A percentile compares a stretch with the other conserved stretches of the same genome.
phyloP scores from a whole-genome alignment of 179 eudicot species.

The Gypsophila paniculata region DNA sequence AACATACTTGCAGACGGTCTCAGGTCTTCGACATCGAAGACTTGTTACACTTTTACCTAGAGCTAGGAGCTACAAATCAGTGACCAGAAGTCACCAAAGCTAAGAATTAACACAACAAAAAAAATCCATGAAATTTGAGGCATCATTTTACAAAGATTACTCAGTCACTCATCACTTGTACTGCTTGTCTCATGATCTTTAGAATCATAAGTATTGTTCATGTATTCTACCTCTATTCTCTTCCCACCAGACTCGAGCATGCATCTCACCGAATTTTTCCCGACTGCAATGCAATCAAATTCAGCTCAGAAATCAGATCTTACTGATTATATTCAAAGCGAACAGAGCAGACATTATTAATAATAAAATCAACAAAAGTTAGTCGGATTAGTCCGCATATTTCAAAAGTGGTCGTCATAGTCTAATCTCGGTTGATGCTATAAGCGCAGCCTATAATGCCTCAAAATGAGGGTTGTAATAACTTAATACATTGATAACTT shows the following conservation, averaged over 20 bases:
- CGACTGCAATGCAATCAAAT: slow-evolving; percentile 51
- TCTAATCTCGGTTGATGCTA: too few relatives aligned
- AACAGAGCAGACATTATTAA: background rate
- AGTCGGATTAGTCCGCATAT: too few relatives aligned
- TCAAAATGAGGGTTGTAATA: too few relatives aligned
- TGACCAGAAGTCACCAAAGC: slow-evolving; percentile 17
- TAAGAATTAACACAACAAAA: background rate
- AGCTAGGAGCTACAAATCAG: slow-evolving; percentile 7
- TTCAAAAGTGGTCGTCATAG: too few relatives aligned
- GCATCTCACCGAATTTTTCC: slow-evolving; percentile 83
- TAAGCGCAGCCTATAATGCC: too few relatives aligned
- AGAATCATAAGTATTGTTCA: slow-evolving; percentile 59
- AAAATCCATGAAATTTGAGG: slow-evolving; percentile 6
- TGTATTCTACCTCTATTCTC: slow-evolving; percentile 85
- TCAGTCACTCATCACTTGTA: background rate
- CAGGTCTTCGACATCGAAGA: slow-evolving; percentile 1
- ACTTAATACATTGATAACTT: too few relatives aligned
- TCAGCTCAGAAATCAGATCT: slow-evolving; percentile 8
- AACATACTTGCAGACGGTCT: background rate
- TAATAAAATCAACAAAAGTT: too few relatives aligned
- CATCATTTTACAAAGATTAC: slow-evolving; percentile 16
- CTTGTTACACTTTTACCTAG: slow-evolving; percentile 8
- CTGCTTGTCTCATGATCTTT: background rate
- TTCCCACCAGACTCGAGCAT: slow-evolving; percentile 95
- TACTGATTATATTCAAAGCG: background rate